These are phyloP conservation scores for Dothideomycetes sp. DNA, from an alignment of 2,329 filamentous ascomycete species.

Conservation along the genomic window DNA sequence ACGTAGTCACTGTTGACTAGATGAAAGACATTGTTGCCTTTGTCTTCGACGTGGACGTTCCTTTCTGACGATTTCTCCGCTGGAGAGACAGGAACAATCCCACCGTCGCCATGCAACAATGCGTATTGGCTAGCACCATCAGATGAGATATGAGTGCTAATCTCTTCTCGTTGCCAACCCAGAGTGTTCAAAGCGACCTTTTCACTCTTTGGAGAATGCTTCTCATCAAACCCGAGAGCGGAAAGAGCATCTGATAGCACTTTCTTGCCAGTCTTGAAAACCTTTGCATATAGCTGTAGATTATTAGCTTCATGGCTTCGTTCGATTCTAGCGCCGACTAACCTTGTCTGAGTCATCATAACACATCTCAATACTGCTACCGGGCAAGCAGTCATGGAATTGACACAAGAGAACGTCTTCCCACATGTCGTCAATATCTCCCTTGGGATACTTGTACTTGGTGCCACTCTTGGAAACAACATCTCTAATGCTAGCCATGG, in stretches of 20 bases:
- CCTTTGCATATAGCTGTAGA: slow-evolving; percentile 61
- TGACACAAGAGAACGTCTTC: slow-evolving; percentile 85
- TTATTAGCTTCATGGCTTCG: not conserved
- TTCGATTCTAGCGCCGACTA: slow-evolving; percentile 15
- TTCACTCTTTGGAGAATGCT: slow-evolving; percentile 33
- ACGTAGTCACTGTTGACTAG: slow-evolving; percentile 69
- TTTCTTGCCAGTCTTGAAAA: slow-evolving; percentile 68
- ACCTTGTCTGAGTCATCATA: slow-evolving; percentile 87
- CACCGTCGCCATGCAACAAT: slow-evolving; percentile 39
- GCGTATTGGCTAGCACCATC: slow-evolving; percentile 29
- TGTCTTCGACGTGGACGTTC: slow-evolving; percentile 42
- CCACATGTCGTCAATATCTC: slow-evolving; percentile 94
- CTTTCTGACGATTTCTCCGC: slow-evolving; percentile 13
- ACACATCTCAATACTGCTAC: slow-evolving; percentile 94
- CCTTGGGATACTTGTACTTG: slow-evolving; percentile 80
- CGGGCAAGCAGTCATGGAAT: slow-evolving; percentile 94
- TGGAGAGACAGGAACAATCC: slow-evolving; percentile 29
- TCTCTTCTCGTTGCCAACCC: slow-evolving; percentile 60
- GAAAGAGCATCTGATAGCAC: slow-evolving; percentile 61
- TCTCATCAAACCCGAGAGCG: slow-evolving; percentile 53
- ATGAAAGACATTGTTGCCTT: slow-evolving; percentile 57
- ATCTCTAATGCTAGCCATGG: slow-evolving; percentile 67
- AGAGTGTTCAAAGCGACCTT: slow-evolving; percentile 72
- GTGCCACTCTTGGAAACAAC: slow-evolving; percentile 33
- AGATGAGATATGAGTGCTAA: slow-evolving; percentile 53